Evolutionary conservation across 2,329 filamentous ascomycete genomes (phyloP).

Genomic region (Fusarium circinatum): DNA sequence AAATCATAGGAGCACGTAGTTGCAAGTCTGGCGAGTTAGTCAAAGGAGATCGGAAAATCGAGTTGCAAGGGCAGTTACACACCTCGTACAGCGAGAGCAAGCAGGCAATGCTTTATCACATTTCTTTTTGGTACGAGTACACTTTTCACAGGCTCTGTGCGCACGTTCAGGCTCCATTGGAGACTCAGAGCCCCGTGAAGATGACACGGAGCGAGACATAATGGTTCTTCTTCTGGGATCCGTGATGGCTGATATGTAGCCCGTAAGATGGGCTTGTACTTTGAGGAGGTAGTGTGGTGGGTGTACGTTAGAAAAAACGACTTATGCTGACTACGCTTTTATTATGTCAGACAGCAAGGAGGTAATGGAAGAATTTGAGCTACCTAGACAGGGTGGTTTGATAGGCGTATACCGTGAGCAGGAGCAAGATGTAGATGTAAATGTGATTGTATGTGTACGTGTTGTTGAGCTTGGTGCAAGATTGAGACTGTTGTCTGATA

Average conservation of each 20-base stretch:
- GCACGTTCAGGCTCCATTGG: conserved; percentile 48
- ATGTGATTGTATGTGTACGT: background rate
- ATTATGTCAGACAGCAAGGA: conserved; percentile 28
- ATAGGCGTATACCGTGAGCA: conserved; percentile 2
- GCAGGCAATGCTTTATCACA: conserved; percentile 51
- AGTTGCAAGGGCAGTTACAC: conserved; percentile 3
- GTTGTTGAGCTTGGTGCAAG: background rate
- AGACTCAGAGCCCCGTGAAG: conserved; percentile 45
- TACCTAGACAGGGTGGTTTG: conserved; percentile 4
- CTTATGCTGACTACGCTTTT: conserved; percentile 14
- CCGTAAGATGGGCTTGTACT: conserved; percentile 15
- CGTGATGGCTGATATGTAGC: conserved; percentile 30
- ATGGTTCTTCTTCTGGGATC: conserved; percentile 33
- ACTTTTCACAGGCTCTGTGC: conserved; percentile 52
- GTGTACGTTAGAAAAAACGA: conserved; percentile 16
- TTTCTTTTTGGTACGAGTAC: conserved; percentile 53
- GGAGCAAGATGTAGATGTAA: background rate
- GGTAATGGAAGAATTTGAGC: background rate
- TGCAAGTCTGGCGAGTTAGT: conserved; percentile 35
- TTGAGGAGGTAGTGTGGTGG: background rate
- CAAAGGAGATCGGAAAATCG: background rate
- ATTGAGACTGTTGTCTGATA: background rate
- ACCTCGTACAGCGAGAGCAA: conserved; percentile 51
- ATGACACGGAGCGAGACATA: conserved; percentile 43
- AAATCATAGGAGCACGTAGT: conserved; percentile 51